A percentile compares a stretch with the other conserved stretches of the same genome.
These are phyloP conservation scores for Pythium apleroticum DNA, from an alignment of 352 stramenopile species.

Conservation along the genomic window DNA sequence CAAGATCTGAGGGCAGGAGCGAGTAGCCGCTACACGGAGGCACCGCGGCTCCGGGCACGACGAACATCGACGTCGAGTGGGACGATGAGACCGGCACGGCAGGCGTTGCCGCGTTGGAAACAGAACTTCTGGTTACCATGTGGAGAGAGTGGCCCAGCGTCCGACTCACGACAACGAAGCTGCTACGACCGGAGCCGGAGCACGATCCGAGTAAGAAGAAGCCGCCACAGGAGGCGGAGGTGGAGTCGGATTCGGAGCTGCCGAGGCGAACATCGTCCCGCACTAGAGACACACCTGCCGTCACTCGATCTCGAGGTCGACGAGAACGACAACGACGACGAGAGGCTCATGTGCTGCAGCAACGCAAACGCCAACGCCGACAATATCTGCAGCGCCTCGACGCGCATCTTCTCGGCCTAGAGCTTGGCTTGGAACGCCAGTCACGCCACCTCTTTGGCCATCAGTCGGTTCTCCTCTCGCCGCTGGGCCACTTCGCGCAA, in stretches of 20 bases:
- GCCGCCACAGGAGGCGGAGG: slow-evolving; percentile 4
- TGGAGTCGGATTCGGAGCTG: slow-evolving; percentile 14
- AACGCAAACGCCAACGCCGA: slow-evolving; percentile 16
- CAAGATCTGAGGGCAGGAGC: slow-evolving; percentile 1
- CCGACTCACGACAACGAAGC: slow-evolving; percentile 31
- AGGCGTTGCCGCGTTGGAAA: slow-evolving; percentile 59
- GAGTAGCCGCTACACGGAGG: not conserved
- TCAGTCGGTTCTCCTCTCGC: slow-evolving; percentile 57
- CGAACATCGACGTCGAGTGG: not conserved
- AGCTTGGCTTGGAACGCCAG: slow-evolving; percentile 61
- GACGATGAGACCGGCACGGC: slow-evolving; percentile 25
- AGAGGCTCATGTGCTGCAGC: slow-evolving; percentile 24
- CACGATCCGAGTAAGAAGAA: not conserved
- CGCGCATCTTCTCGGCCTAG: slow-evolving; percentile 59
- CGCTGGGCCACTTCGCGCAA: slow-evolving; percentile 59
- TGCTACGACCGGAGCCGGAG: slow-evolving; percentile 14
- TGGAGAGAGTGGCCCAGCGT: slow-evolving; percentile 49
- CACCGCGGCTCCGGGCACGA: no score
- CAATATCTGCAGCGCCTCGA: slow-evolving; percentile 52
- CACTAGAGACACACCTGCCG: slow-evolving; percentile 43
- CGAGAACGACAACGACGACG: slow-evolving; percentile 28
- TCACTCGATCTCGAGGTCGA: slow-evolving; percentile 15
- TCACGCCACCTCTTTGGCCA: slow-evolving; percentile 59
- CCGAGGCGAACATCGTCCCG: slow-evolving; percentile 48
- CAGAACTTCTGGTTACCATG: slow-evolving; percentile 81